Evolutionary conservation across 2,329 filamentous ascomycete genomes (phyloP).

Genomic region (Ascosphaera pollenicola): DNA sequence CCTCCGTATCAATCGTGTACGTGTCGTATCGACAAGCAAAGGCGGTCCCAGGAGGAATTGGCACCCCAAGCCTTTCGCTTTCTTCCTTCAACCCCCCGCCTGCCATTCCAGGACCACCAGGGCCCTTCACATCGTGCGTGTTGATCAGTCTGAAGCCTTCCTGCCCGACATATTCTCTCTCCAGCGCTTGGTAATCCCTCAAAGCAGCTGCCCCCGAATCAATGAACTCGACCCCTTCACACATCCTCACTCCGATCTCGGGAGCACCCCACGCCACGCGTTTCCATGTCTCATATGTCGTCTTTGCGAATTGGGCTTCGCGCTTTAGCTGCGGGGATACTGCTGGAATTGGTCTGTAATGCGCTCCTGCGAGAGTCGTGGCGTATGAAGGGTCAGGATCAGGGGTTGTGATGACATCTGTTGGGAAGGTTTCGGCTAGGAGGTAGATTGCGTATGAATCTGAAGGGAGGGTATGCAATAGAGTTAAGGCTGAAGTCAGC

Average conservation of each 20-base stretch:
- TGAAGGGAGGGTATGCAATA: constrained; percentile 9
- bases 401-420: constrained; percentile 3
- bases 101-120: no score
- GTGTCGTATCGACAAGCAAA: constrained; percentile 21
- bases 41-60: constrained; percentile 12
- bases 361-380: constrained; percentile 25
- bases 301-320: constrained; percentile 17
- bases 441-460: constrained; percentile 13
- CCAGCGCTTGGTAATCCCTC: constrained; percentile 11
- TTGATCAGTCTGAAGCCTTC: constrained; percentile 15
- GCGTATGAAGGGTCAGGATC: constrained; percentile 19
- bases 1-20: constrained; percentile 21
- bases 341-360: constrained; percentile 24
- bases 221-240: constrained; percentile 22
- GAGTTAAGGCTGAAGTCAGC: constrained; percentile 17
- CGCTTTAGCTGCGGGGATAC: constrained; percentile 13
- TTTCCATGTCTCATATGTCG: constrained; percentile 19
- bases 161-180: constrained; percentile 14
- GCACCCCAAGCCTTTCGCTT: constrained; percentile 7
- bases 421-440: constrained; percentile 19
- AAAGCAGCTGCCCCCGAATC: constrained; percentile 4
- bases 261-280: constrained; percentile 13
- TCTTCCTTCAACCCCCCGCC: no score
- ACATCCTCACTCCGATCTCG: constrained; percentile 15
- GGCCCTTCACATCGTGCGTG: no score